Base-by-base conservation (phyloP, 75 land plant genomes). In the Selaginella tamariscina region DNA sequence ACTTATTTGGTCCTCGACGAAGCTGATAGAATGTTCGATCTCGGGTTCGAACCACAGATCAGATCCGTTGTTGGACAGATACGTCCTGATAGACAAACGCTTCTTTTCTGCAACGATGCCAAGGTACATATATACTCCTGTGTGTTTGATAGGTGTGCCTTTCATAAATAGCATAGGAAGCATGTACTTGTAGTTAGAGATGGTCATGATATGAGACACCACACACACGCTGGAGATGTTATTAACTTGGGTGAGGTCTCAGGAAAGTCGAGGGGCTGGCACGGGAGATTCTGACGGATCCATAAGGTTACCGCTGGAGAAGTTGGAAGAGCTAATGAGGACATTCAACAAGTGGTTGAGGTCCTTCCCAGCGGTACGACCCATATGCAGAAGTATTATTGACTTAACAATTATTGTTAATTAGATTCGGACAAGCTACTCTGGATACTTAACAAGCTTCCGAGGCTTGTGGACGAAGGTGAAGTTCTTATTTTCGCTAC, bases 101-200 rank as follows among this genome's bases (percentile, higher is more conserved):
- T 90, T 57, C 82, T 94, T 24, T 68, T 94, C 98, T 33, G 98
- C 98, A 27, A 94, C 98, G n/a, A 94, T 94, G 98, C 96, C 96
- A 20, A 56, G n/a, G n/a, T n/a, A n/a, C n/a, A n/a, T n/a, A n/a
- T n/a, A n/a, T n/a, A n/a, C n/a, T n/a, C n/a, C n/a, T n/a, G n/a
- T n/a, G n/a, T n/a, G n/a, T n/a, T n/a, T n/a, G n/a, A n/a, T n/a
- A n/a, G n/a, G n/a, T n/a, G n/a, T n/a, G n/a, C n/a, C n/a, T n/a
- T n/a, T n/a, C n/a, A n/a, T n/a, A n/a, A n/a, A n/a, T n/a, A n/a
- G n/a, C n/a, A n/a, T n/a, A n/a, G n/a, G n/a, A n/a, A n/a, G n/a
- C n/a, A n/a, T n/a, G n/a, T n/a, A n/a, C n/a, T n/a, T n/a, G n/a
- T n/a, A n/a, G n/a, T n/a, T n/a, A n/a, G n/a, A n/a, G n/a, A n/a